Evolutionary conservation across 148 eudicot species (phyloP).

Genomic region (Chenopodium berlandieri): DNA sequence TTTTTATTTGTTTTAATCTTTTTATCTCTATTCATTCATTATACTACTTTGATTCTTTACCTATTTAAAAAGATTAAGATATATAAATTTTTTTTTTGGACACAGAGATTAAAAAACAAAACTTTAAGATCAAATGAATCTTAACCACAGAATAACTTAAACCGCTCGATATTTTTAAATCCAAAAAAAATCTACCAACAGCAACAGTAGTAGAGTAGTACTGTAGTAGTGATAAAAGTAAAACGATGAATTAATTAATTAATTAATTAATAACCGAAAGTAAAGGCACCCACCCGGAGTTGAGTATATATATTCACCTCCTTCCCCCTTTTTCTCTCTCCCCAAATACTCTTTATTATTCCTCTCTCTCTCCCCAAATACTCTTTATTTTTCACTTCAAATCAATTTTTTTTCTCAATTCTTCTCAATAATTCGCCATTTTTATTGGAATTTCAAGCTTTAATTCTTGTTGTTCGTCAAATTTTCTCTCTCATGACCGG

Average conservation of each 20-base stretch:
- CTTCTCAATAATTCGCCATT: too few species aligned
- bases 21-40: too few species aligned
- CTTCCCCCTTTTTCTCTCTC: neutral
- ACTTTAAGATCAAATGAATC: too few species aligned
- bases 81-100: too few species aligned
- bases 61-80: too few species aligned
- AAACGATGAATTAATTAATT: neutral
- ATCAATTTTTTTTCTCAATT: neutral
- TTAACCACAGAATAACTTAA: neutral
- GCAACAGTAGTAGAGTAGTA: neutral
- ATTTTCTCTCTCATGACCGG: constrained; percentile 22
- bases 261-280: constrained; percentile 13
- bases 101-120: too few species aligned
- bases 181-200: neutral
- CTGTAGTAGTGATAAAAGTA: neutral
- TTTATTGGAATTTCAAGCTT: neutral
- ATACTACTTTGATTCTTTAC: too few species aligned
- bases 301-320: neutral
- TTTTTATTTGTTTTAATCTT: too few species aligned
- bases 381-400: neutral
- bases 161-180: neutral
- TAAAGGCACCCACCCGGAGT: neutral
- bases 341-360: neutral
- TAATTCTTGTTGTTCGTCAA: neutral
- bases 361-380: neutral